These are phyloP conservation scores for Cryptosporidium sp. DNA, from an alignment of 169 alveolate species.

Conservation along the genomic window DNA sequence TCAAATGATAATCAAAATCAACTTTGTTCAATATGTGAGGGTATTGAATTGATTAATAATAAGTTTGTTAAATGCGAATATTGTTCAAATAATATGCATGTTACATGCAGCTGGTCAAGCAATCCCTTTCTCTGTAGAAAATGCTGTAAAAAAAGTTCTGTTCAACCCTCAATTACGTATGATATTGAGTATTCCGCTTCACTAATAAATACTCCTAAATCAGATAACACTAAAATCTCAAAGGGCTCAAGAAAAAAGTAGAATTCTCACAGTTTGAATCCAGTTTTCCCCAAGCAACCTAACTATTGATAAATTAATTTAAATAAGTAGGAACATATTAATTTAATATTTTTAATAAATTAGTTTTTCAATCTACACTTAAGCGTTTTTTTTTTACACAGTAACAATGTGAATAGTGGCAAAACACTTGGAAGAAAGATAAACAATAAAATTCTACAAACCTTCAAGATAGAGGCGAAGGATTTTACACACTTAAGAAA, in stretches of 20 bases:
- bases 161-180: slow-evolving; percentile 11
- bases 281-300: not conserved
- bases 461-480: not conserved
- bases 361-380: not conserved
- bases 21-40: slow-evolving; percentile 46
- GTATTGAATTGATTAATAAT: slow-evolving; percentile 30
- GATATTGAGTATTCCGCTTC: slow-evolving; percentile 42
- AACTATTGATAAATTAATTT: not conserved
- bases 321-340: not conserved
- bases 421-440: not conserved
- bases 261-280: not conserved
- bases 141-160: slow-evolving; percentile 32
- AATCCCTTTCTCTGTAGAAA: slow-evolving; percentile 19
- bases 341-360: too few species aligned
- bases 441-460: too few species aligned
- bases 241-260: slow-evolving; percentile 52
- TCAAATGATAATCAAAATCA: not conserved
- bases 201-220: slow-evolving; percentile 27
- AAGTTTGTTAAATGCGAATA: slow-evolving; percentile 5
- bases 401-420: not conserved
- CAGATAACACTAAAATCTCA: slow-evolving; percentile 31
- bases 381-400: not conserved
- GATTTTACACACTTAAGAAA: too few species aligned
- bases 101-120: slow-evolving; percentile 40
- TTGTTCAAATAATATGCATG: slow-evolving; percentile 27